Evolutionary conservation across 805 yeast genomes (phyloP).

Genomic region (Brettanomyces bruxellensis): DNA sequence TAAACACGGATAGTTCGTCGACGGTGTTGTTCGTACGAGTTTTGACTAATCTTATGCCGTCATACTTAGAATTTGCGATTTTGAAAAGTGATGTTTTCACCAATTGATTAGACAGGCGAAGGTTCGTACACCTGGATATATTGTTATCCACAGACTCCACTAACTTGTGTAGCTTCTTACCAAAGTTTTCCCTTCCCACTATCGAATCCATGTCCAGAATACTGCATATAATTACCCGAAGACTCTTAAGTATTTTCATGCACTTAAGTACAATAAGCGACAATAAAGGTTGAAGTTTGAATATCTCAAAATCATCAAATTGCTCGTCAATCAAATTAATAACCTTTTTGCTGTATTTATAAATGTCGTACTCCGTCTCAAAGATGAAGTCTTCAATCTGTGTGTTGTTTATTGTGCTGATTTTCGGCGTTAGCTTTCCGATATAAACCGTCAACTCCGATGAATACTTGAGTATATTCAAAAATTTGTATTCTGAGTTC

Average conservation of each 20-base stretch:
- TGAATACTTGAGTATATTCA: slow-evolving; percentile 17
- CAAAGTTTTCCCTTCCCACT: slow-evolving; percentile 14
- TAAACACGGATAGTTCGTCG: slow-evolving; percentile 8
- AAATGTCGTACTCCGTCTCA: slow-evolving; percentile 22
- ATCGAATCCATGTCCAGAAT: slow-evolving; percentile 16
- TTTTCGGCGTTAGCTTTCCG: not conserved
- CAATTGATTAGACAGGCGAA: slow-evolving; percentile 14
- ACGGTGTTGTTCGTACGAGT: slow-evolving; percentile 5
- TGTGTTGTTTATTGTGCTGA: not conserved
- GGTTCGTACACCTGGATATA: slow-evolving; percentile 8
- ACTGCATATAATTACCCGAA: slow-evolving; percentile 12
- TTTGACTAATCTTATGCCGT: slow-evolving; percentile 10
- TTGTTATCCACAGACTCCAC: slow-evolving; percentile 13
- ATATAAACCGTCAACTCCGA: slow-evolving; percentile 13
- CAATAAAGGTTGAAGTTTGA: slow-evolving; percentile 18
- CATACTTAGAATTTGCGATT: slow-evolving; percentile 4
- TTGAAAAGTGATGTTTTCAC: slow-evolving; percentile 6
- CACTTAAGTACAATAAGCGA: slow-evolving; percentile 19
- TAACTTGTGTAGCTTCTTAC: slow-evolving; percentile 16
- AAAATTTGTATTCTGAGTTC: slow-evolving; percentile 18
- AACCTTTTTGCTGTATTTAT: slow-evolving; percentile 19
- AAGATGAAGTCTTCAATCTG: slow-evolving; percentile 17
- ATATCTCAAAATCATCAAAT: slow-evolving; percentile 21
- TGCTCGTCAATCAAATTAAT: slow-evolving; percentile 22
- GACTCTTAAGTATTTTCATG: slow-evolving; percentile 13